Percentiles rank a stretch among this genome's conserved stretches.
Conservation (phyloP, 2,329 filamentous ascomycete species). For the Aphanoascus verrucosus region DNA sequence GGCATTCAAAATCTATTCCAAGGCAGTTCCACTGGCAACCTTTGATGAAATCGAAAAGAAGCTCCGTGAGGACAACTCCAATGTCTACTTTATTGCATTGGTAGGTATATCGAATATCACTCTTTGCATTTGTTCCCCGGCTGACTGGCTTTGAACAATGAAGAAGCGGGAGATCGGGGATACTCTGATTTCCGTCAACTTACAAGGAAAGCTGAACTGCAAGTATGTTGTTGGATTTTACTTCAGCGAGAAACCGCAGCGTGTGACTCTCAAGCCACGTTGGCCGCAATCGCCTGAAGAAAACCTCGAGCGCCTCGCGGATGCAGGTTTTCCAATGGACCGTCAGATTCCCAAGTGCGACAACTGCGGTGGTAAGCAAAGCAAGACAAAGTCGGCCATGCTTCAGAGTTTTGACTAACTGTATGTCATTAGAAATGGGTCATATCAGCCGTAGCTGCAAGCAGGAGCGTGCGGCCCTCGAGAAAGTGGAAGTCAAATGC, state of each 20-base stretch:
- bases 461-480: constrained; percentile 34
- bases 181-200: constrained; percentile 42
- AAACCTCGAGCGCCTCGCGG: constrained; percentile 41
- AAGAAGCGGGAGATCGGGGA: constrained; percentile 35
- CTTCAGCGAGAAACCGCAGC: constrained; percentile 38
- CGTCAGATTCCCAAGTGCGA: constrained; percentile 41
- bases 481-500: constrained; percentile 40
- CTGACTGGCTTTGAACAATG: constrained; percentile 11
- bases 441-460: constrained; percentile 40
- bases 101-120: constrained; percentile 19
- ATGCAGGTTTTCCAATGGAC: constrained; percentile 44
- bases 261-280: constrained; percentile 35
- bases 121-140: neutral
- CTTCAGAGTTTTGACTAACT: neutral
- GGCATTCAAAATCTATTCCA: constrained; percentile 42
- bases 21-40: constrained; percentile 36
- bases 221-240: constrained; percentile 43
- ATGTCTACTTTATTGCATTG: constrained; percentile 44
- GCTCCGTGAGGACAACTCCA: constrained; percentile 39
- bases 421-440: constrained; percentile 33
- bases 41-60: constrained; percentile 42
- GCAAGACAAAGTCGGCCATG: neutral
- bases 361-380: constrained; percentile 38
- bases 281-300: constrained; percentile 43
- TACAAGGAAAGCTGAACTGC: constrained; percentile 43